Conservation (phyloP, 2,329 filamentous ascomycete genomes). For the Trichoderma koningiopsis region DNA sequence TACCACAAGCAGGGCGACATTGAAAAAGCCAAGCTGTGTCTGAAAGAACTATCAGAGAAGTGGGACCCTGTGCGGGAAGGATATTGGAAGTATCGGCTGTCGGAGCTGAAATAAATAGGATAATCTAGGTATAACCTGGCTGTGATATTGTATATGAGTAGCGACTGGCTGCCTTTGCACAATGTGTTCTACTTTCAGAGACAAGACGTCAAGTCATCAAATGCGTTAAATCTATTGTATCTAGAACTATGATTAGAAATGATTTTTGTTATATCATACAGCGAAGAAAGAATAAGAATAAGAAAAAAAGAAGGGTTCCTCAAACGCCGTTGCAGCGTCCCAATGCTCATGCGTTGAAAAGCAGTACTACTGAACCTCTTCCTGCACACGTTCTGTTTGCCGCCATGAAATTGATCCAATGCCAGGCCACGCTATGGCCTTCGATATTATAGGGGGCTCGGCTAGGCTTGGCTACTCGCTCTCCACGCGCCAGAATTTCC, state of each 20-base stretch:
- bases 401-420: background rate
- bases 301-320: background rate
- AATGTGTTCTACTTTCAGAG: background rate
- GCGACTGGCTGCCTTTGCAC: background rate
- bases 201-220: background rate
- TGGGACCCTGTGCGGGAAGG: constrained; percentile 90
- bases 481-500: constrained; percentile 82
- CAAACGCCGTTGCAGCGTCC: constrained; percentile 5
- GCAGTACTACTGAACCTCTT: background rate
- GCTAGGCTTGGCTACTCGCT: constrained; percentile 35
- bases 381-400: background rate
- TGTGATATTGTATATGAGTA: background rate
- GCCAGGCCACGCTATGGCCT: background rate
- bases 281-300: background rate
- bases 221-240: background rate
- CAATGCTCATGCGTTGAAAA: constrained; percentile 17
- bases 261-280: constrained; percentile 7
- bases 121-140: background rate
- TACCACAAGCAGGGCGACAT: constrained; percentile 59
- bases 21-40: constrained; percentile 66
- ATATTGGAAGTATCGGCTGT: constrained; percentile 75
- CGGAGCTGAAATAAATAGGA: constrained; percentile 31
- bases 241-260: constrained; percentile 6
- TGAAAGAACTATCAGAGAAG: constrained; percentile 74
- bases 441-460: background rate